These are phyloP conservation scores for Daedalea quercina DNA, from an alignment of 768 basidiomycete genomes.

Conservation along the genomic window DNA sequence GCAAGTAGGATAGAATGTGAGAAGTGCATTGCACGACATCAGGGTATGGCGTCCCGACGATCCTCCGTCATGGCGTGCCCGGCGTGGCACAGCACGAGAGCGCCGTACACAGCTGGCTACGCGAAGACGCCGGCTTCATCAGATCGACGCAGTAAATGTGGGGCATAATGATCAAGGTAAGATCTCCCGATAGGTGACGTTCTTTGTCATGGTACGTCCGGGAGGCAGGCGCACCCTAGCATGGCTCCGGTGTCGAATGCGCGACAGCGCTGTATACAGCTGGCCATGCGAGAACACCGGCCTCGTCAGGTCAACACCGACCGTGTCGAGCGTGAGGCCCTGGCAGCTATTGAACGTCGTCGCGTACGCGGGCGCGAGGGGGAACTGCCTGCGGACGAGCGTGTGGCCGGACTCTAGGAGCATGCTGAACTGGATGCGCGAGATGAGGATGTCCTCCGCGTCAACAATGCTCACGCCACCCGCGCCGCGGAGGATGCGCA, in stretches of 20 bases:
- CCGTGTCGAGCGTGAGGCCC: slow-evolving; percentile 30
- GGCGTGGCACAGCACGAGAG: too few relatives aligned
- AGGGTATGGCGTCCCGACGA: too few relatives aligned
- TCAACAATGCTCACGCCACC: slow-evolving; percentile 11
- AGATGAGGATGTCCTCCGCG: slow-evolving; percentile 21
- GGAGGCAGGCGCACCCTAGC: slow-evolving; percentile 16
- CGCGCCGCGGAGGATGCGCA: slow-evolving; percentile 17
- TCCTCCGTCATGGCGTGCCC: too few relatives aligned
- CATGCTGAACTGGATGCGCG: slow-evolving; percentile 21
- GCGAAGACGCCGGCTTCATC: not conserved
- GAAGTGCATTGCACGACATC: too few relatives aligned
- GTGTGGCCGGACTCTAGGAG: slow-evolving; percentile 24
- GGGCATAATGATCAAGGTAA: slow-evolving; percentile 9
- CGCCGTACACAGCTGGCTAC: not conserved
- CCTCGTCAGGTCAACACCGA: slow-evolving; percentile 31
- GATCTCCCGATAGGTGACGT: slow-evolving; percentile 23
- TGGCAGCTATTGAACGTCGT: slow-evolving; percentile 39
- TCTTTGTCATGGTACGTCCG: slow-evolving; percentile 16
- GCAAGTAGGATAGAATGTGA: too few relatives aligned
- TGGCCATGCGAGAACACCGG: slow-evolving; percentile 34
- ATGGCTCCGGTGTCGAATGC: slow-evolving; percentile 21
- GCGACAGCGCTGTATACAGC: slow-evolving; percentile 25
- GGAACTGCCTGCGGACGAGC: slow-evolving; percentile 28
- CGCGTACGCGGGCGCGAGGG: slow-evolving; percentile 32
- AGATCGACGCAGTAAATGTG: not conserved